phyloP scores from a whole-genome alignment of 768 basidiomycete species.

The Wakefieldia striispora region DNA sequence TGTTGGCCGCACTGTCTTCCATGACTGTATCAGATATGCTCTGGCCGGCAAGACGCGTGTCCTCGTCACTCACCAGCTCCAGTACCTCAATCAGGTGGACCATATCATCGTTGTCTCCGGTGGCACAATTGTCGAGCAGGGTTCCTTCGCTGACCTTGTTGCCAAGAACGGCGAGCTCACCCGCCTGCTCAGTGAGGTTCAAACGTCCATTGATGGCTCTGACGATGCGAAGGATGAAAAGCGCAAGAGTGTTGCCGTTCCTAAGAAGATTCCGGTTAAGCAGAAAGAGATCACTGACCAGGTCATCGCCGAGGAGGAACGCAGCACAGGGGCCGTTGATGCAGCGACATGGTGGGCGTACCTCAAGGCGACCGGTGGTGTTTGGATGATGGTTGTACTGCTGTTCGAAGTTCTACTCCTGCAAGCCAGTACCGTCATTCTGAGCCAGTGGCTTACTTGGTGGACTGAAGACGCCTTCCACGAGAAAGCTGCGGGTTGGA shows the following conservation, averaged over 20 bases:
- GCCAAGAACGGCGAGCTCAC: conserved; percentile 25
- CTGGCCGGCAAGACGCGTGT: conserved; percentile 26
- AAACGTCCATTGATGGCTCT: conserved; percentile 5
- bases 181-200: conserved; percentile 24
- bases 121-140: conserved; percentile 45
- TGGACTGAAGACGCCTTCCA: conserved; percentile 27
- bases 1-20: conserved; percentile 36
- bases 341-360: conserved; percentile 31
- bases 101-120: conserved; percentile 46
- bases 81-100: conserved; percentile 37
- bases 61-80: conserved; percentile 31
- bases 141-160: conserved; percentile 40
- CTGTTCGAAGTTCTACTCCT: conserved; percentile 19
- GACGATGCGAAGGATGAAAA: conserved; percentile 16
- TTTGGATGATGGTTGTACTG: conserved; percentile 16
- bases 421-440: conserved; percentile 24
- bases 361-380: conserved; percentile 30
- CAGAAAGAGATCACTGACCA: conserved; percentile 9
- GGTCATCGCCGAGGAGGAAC: conserved; percentile 27
- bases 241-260: conserved; percentile 16
- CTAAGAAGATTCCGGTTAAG: conserved; percentile 10
- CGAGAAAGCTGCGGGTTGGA: conserved; percentile 26
- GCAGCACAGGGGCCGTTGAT: conserved; percentile 22
- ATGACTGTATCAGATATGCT: conserved; percentile 23
- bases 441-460: conserved; percentile 32